These are phyloP conservation scores for Fusarium lyarnte DNA, from an alignment of 2,329 filamentous ascomycete species.

Conservation along the genomic window DNA sequence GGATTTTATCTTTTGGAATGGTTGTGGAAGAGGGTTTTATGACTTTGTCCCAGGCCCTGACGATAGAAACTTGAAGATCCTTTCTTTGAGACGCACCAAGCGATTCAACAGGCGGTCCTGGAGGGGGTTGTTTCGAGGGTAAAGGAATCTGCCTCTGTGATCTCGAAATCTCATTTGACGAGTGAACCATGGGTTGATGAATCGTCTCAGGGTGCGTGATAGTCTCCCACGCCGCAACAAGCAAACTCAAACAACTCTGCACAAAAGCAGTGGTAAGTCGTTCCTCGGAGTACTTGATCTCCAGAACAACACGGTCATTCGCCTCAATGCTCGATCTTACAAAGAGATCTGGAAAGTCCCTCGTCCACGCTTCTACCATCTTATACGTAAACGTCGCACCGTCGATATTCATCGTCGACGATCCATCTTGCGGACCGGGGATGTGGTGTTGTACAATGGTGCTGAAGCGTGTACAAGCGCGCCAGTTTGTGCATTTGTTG, in stretches of 20 bases:
- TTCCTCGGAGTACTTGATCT: constrained; percentile 58
- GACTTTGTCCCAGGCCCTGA: constrained; percentile 56
- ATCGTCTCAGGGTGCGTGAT: constrained; percentile 58
- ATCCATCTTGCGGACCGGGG: constrained; percentile 45
- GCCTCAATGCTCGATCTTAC: constrained; percentile 53
- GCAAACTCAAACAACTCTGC: constrained; percentile 55
- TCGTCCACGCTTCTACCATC: constrained; percentile 52
- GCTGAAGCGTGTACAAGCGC: constrained; percentile 63
- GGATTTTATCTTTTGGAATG: constrained; percentile 54
- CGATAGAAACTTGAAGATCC: constrained; percentile 54
- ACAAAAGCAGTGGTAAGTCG: constrained; percentile 55
- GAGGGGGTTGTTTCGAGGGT: constrained; percentile 34
- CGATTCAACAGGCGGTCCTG: constrained; percentile 8
- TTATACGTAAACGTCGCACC: constrained; percentile 57
- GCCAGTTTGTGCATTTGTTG: constrained; percentile 63
- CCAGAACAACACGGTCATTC: constrained; percentile 52
- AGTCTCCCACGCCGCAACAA: constrained; percentile 56
- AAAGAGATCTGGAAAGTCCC: constrained; percentile 58
- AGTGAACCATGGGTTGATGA: constrained; percentile 57
- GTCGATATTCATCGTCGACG: constrained; percentile 56
- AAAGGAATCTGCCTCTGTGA: constrained; percentile 56
- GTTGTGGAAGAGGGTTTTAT: constrained; percentile 53
- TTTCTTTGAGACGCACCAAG: constrained; percentile 54
- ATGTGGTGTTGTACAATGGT: constrained; percentile 62
- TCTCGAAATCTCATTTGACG: constrained; percentile 51